Evolutionary conservation across 2,329 filamentous ascomycete species (phyloP).

Genomic region (Fusarium agapanthi): DNA sequence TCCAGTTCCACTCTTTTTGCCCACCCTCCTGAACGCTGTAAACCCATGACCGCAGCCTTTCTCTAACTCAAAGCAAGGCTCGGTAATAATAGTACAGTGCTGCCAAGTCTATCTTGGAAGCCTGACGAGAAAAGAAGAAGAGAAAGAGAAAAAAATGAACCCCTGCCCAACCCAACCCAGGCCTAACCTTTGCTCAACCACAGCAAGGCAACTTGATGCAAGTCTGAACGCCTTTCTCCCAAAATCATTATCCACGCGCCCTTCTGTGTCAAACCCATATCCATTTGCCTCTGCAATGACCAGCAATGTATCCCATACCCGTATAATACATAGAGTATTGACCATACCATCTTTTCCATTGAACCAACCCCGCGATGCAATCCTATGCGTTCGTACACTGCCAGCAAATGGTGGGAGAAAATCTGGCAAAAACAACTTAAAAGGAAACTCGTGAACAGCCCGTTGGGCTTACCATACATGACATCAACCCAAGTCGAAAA

Average conservation of each 20-base stretch:
- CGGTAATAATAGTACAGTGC: conserved; percentile 35
- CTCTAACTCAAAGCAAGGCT: conserved; percentile 31
- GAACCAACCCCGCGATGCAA: conserved; percentile 28
- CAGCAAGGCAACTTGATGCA: conserved; percentile 29
- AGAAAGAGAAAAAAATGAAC: conserved; percentile 1
- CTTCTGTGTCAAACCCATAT: conserved; percentile 11
- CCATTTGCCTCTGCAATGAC: conserved; percentile 23
- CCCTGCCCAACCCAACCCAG: conserved; percentile 16
- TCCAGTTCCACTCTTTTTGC: conserved; percentile 25
- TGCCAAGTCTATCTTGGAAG: conserved; percentile 35
- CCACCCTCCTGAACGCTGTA: conserved; percentile 16
- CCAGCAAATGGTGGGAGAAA: conserved; percentile 21
- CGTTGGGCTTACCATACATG: conserved; percentile 25
- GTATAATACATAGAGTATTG: conserved; percentile 23
- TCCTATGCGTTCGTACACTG: conserved; percentile 20
- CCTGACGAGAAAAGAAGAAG: conserved; percentile 27
- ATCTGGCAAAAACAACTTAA: conserved; percentile 13
- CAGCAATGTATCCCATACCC: conserved; percentile 24
- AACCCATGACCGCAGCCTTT: conserved; percentile 17
- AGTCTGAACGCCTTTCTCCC: conserved; percentile 32
- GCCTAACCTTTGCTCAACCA: conserved; percentile 22
- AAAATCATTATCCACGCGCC: conserved; percentile 40
- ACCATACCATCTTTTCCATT: conserved; percentile 29
- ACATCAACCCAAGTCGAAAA: conserved; percentile 17
- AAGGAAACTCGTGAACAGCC: conserved; percentile 40